Conservation (phyloP, 192 early-diverging fungal genomes). For the Diversispora epigaea region DNA sequence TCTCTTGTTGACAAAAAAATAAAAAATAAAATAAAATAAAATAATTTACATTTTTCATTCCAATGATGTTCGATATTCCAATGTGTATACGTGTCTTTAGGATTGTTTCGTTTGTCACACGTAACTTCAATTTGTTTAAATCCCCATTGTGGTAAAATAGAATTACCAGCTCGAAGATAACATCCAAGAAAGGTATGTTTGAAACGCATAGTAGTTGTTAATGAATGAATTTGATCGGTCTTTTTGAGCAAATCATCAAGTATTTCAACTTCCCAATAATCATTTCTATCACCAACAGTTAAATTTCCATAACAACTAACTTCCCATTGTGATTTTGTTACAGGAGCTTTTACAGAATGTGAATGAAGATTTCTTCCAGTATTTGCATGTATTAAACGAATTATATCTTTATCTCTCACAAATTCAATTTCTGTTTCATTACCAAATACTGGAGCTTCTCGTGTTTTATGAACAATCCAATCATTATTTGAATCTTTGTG, state of each 20-base stretch:
- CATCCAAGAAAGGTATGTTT: slow-evolving; percentile 73
- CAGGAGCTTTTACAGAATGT: slow-evolving; percentile 73
- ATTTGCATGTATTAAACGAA: slow-evolving; percentile 75
- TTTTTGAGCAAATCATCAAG: slow-evolving; percentile 63
- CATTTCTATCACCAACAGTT: slow-evolving; percentile 74
- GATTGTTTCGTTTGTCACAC: slow-evolving; percentile 71
- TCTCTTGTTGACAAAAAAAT: too few species aligned
- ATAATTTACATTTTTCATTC: slow-evolving; percentile 66
- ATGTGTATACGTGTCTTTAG: slow-evolving; percentile 63
- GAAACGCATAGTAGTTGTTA: slow-evolving; percentile 82
- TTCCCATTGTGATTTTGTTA: slow-evolving; percentile 79
- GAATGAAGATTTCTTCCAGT: slow-evolving; percentile 84
- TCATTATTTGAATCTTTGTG: slow-evolving; percentile 94
- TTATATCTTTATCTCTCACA: slow-evolving; percentile 73
- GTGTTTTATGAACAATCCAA: slow-evolving; percentile 73
- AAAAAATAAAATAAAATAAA: slow-evolving; percentile 21
- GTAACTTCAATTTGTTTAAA: slow-evolving; percentile 90
- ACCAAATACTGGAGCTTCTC: slow-evolving; percentile 42
- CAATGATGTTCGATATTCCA: slow-evolving; percentile 94
- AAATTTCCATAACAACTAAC: slow-evolving; percentile 86
- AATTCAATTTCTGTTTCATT: slow-evolving; percentile 51
- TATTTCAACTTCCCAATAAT: slow-evolving; percentile 88
- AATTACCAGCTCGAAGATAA: slow-evolving; percentile 70
- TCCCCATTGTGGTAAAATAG: slow-evolving; percentile 93
- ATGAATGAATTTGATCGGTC: slow-evolving; percentile 57